These are phyloP conservation scores for Beta macrorhiza DNA, from an alignment of 179 eudicot genomes.

Conservation along the genomic window DNA sequence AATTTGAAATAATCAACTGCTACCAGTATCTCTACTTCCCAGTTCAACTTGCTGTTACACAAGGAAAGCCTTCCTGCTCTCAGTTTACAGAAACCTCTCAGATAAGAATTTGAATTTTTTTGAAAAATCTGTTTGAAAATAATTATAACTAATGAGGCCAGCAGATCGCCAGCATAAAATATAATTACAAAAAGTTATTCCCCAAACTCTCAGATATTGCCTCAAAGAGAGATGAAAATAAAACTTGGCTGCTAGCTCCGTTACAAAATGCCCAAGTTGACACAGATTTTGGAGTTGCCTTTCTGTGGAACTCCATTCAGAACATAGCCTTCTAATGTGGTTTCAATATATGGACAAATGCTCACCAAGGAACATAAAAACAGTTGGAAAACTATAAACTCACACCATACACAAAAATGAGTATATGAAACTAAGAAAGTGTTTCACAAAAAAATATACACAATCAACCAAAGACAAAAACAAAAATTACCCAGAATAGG, in stretches of 20 bases:
- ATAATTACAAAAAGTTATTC: background rate
- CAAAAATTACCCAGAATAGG: too few species aligned
- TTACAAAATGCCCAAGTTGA: too few species aligned
- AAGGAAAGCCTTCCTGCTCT: background rate
- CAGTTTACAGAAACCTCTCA: background rate
- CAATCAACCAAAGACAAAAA: too few species aligned
- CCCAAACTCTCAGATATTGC: background rate
- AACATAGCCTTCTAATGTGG: background rate
- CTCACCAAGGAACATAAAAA: background rate
- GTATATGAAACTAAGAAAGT: too few species aligned
- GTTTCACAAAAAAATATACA: too few species aligned
- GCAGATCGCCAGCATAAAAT: background rate
- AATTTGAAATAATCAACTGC: background rate
- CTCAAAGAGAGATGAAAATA: background rate
- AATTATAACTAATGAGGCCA: background rate
- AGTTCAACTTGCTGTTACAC: background rate
- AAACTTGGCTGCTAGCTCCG: too few species aligned
- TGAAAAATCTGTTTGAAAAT: too few species aligned
- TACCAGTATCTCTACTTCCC: background rate
- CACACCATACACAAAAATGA: too few species aligned
- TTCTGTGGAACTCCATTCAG: too few species aligned
- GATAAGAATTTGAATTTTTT: background rate
- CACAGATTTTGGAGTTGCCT: too few species aligned
- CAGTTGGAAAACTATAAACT: too few species aligned
- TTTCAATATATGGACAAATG: background rate